Evolutionary conservation across 306 rosid species (phyloP).

Genomic region (Alnus rubra): DNA sequence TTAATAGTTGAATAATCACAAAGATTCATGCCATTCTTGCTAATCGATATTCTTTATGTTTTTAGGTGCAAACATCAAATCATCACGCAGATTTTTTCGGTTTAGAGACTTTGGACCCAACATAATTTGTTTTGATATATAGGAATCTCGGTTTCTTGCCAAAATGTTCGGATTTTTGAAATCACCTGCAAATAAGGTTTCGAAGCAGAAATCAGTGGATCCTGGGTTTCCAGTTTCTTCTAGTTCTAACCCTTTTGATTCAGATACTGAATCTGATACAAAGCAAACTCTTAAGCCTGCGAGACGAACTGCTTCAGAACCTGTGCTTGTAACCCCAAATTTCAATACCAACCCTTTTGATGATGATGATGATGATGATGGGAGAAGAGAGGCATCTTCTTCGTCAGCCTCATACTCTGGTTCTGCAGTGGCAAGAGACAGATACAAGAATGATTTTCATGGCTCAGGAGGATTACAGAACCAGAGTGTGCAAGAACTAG

Average conservation of each 20-base stretch:
- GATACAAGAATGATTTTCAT: constrained; percentile 47
- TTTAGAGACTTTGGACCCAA: constrained; percentile 3
- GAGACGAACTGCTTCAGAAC: constrained; percentile 72
- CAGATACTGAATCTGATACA: constrained; percentile 40
- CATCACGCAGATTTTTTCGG: constrained; percentile 2
- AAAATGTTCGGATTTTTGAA: constrained; percentile 71
- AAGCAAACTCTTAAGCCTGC: constrained; percentile 37
- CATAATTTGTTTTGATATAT: background rate
- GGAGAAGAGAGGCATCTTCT: constrained; percentile 47
- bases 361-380: constrained; percentile 40
- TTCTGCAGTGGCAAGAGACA: constrained; percentile 34
- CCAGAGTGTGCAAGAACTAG: constrained; percentile 75
- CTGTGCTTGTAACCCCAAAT: constrained; percentile 43
- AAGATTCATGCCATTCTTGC: background rate
- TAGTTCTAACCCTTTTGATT: constrained; percentile 25
- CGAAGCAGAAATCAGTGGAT: constrained; percentile 47
- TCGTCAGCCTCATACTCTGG: constrained; percentile 22
- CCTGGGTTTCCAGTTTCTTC: constrained; percentile 32
- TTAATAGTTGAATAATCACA: background rate
- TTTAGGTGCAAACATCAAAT: background rate
- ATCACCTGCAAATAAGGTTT: constrained; percentile 43
- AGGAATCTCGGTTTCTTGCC: background rate
- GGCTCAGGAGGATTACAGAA: constrained; percentile 74
- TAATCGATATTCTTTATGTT: background rate
- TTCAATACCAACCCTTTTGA: constrained; percentile 47